A percentile compares a stretch with the other conserved stretches of the same genome.
phyloP scores from a whole-genome alignment of 352 stramenopile species.

The Globisporangium takayamanum region DNA sequence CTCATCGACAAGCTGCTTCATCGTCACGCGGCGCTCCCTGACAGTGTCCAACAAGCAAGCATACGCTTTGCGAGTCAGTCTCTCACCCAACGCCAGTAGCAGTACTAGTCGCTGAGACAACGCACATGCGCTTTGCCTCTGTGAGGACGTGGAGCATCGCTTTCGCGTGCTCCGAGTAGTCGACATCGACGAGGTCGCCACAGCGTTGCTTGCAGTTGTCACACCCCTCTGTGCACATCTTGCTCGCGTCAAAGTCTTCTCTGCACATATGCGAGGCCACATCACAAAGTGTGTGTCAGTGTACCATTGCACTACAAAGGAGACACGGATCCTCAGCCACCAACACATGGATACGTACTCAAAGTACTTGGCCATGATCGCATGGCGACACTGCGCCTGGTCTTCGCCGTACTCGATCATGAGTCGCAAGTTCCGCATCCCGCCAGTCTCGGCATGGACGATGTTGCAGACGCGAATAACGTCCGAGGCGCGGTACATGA shows the following conservation, averaged over 20 bases:
- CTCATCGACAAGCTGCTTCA: constrained; percentile 71
- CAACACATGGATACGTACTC: constrained; percentile 18
- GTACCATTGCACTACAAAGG: neutral
- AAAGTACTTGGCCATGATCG: constrained; percentile 50
- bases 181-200: constrained; percentile 16
- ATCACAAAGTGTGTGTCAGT: neutral
- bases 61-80: neutral
- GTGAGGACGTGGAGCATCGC: constrained; percentile 38
- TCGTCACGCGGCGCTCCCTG: constrained; percentile 53
- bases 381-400: constrained; percentile 29
- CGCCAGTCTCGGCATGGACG: constrained; percentile 49
- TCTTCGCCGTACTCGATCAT: constrained; percentile 65
- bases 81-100: constrained; percentile 1
- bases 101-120: neutral
- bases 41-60: neutral
- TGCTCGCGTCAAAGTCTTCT: constrained; percentile 26
- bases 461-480: constrained; percentile 67
- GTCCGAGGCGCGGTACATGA: constrained; percentile 82
- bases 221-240: constrained; percentile 35
- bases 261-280: constrained; percentile 10
- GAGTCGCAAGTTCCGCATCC: constrained; percentile 52
- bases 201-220: constrained; percentile 40
- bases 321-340: neutral
- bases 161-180: constrained; percentile 46
- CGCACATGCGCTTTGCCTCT: constrained; percentile 44